Evolutionary conservation across 1,284 basidiomycete species (phyloP), one percentile per base, ranked within the genome.

Genomic region (Ganoderma resinaceum): DNA sequence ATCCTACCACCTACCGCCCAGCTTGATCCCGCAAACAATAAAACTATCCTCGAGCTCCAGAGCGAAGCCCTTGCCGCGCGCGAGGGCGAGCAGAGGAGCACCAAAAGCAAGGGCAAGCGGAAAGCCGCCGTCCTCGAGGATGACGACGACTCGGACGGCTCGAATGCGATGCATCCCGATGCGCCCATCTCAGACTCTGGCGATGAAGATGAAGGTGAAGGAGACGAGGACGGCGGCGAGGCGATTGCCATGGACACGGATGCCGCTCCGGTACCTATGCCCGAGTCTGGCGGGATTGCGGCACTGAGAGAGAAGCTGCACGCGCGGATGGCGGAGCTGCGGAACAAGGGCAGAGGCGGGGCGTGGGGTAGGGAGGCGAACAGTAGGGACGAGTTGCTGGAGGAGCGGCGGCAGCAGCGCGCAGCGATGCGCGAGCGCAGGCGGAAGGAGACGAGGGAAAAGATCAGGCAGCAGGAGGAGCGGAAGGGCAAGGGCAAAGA

Each of bases 21-120:
- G 95, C 92, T 97, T 73, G 95, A 98, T 79, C 96, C 96, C 1
- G 90, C 90, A 6, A 96, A 97, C 81, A 87, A 95, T 76, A 93
- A 94, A 80, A 92, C 92, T 9, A 85, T 95, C 40, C 75, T 94
- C 26, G 93, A 97, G 67, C 82, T 96, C 40, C 92, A 93, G 77
- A 83, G 85, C 69, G 88, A 91, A 75, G 79, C 77, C 70, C 81
- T 29, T 75, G 81, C 18, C 74, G 78, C 73, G 66, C 74, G 75
- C 26, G 72, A 77, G 40, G 74, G 76, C 60, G 73, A 69, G 26
- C 76, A 70, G 33, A 58, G 70, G 26, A 77, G 80, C 59, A 62
- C 74, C 26, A 72, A 70, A 62, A 72, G 70, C 42, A 84, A 85
- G 71, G 82, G 86, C 66, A 90, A 90, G 78, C 84, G 84, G 71